Evolutionary conservation across 164 flowering plant species (phyloP).

Genomic region (Macadamia integrifolia): DNA sequence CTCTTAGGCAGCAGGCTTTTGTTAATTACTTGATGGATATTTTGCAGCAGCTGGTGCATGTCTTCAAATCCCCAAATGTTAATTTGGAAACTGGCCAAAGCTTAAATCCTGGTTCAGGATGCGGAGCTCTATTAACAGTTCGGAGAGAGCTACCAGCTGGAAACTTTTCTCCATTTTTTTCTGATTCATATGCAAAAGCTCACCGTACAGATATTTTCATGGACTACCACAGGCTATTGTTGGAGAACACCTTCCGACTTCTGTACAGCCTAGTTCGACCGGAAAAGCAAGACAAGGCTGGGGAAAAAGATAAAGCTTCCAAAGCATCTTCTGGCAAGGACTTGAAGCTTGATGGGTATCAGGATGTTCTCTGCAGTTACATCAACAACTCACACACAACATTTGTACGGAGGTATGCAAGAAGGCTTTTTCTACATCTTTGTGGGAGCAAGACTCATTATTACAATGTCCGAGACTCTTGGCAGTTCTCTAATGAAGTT

Average conservation of each 20-base stretch:
- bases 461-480: slow-evolving; percentile 88
- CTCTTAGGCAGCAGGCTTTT: slow-evolving; percentile 86
- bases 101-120: slow-evolving; percentile 59
- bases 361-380: slow-evolving; percentile 96
- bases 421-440: slow-evolving; percentile 91
- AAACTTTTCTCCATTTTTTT: slow-evolving; percentile 94
- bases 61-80: slow-evolving; percentile 72
- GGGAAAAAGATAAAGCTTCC: slow-evolving; percentile 76
- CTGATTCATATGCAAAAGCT: slow-evolving; percentile 94
- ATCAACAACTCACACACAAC: slow-evolving; percentile 84
- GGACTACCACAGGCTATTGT: slow-evolving; percentile 80
- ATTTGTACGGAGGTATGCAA: slow-evolving; percentile 89
- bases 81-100: slow-evolving; percentile 50
- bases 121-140: slow-evolving; percentile 82
- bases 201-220: slow-evolving; percentile 81
- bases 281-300: slow-evolving; percentile 88
- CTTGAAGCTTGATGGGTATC: slow-evolving; percentile 94
- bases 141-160: slow-evolving; percentile 95
- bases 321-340: slow-evolving; percentile 60
- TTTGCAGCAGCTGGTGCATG: slow-evolving; percentile 74
- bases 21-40: slow-evolving; percentile 88
- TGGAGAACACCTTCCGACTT: slow-evolving; percentile 88
- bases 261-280: slow-evolving; percentile 90
- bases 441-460: slow-evolving; percentile 98
- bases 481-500: slow-evolving; percentile 95